Evolutionary conservation across 805 yeast species (phyloP), one percentile per base, ranked within the genome.

Genomic region (Candida namnaoensis): DNA sequence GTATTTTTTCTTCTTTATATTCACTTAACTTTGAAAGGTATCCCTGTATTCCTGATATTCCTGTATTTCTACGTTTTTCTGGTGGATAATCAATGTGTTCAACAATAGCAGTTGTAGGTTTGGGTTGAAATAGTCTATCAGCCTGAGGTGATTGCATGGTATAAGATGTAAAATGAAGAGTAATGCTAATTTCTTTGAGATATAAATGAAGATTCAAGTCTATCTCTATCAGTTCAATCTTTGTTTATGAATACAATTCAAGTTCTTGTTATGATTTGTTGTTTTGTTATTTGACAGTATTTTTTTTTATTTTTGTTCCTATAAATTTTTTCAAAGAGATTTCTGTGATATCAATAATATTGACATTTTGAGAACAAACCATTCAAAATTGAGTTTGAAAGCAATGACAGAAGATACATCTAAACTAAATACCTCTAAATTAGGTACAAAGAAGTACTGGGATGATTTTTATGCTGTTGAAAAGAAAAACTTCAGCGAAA

Each of bases 391-490:
- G 19, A 19, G 3, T 19, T 19, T 19, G 3, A 3, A 19, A 3
- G 19, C 19, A 13, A 53, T 49, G 53, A 60, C 60, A 56, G 69
- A 65, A 42, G 71, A 67, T 38, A 67, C 72, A 0, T 55, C 63
- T 1, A 58, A 78, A 36, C 67, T 88, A 37, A 81, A 84, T 53
- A 74, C 79, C 19, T 90, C 96, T 13, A 82, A 83, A 52, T 69
- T 91, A 38, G 98, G 98, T 7, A 88, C 96, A 0, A 78, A 81
- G 54, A 70, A 82, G 54, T 90, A 91, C 66, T 91, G 99, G 98
- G 90, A 93, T 60, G 75, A 81, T 41, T 86, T 91, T 60, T 91
- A 91, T 61, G 66, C 76, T 36, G 56, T 76, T 19, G 99, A 91
- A 55, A 74, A 76, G 47, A 52, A 58, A 26, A 91, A 91, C 62